phyloP scores from a whole-genome alignment of 208 protist species.

The Leishmania braziliensis region DNA sequence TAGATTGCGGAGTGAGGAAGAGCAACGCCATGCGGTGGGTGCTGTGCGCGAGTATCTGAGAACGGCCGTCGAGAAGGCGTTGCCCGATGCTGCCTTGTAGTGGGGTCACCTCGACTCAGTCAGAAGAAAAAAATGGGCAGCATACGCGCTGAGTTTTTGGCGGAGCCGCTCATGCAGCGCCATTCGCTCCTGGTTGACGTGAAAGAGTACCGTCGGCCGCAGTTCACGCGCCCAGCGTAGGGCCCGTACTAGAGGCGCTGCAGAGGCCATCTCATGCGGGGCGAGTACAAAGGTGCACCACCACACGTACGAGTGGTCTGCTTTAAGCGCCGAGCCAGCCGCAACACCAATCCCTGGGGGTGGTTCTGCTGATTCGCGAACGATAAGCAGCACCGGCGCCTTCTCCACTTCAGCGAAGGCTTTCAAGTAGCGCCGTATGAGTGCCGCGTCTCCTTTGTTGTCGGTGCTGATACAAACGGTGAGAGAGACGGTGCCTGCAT shows the following conservation, averaged over 20 bases:
- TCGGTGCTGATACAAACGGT: conserved; percentile 8
- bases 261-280: neutral
- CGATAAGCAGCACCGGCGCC: neutral
- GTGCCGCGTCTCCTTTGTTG: neutral
- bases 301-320: neutral
- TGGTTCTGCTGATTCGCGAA: conserved; percentile 10
- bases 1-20: neutral
- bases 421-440: conserved; percentile 10
- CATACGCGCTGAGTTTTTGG: conserved; percentile 10
- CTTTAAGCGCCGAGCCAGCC: neutral
- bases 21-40: neutral
- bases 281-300: neutral
- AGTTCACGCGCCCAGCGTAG: neutral
- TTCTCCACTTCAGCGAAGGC: conserved; percentile 7
- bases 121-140: neutral
- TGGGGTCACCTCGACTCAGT: neutral
- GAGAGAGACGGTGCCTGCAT: conserved; percentile 5
- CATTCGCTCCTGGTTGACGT: conserved; percentile 15
- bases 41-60: neutral
- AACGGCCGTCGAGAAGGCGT: neutral
- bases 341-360: neutral
- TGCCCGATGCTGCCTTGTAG: neutral
- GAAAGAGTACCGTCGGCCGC: conserved; percentile 11
- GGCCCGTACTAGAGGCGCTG: neutral
- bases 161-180: neutral